phyloP scores from a whole-genome alignment of 306 rosid genomes.

The Cucurbita ficifolia region DNA sequence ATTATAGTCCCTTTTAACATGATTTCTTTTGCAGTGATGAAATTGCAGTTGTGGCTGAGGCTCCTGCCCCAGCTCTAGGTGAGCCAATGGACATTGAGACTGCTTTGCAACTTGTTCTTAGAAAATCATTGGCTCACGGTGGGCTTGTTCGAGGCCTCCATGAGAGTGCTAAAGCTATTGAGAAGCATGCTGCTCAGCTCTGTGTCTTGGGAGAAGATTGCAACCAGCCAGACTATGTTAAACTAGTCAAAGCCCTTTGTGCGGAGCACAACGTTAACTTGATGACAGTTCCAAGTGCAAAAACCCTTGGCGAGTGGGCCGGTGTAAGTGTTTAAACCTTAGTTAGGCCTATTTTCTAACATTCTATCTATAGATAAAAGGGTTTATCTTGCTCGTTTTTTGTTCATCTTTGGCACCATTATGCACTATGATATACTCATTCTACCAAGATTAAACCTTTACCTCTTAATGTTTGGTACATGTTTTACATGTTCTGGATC shows the following conservation, averaged over 20 bases:
- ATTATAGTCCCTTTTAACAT: background rate
- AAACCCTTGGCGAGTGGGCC: slow-evolving; percentile 93
- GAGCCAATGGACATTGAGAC: slow-evolving; percentile 36
- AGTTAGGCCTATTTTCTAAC: background rate
- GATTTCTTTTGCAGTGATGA: slow-evolving; percentile 23
- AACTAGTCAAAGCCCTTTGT: slow-evolving; percentile 73
- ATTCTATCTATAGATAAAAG: background rate
- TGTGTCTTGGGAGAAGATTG: slow-evolving; percentile 84
- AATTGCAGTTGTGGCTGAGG: slow-evolving; percentile 21
- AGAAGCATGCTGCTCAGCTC: slow-evolving; percentile 68
- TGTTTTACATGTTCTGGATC: background rate
- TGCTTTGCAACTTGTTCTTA: slow-evolving; percentile 69
- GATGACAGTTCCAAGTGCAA: slow-evolving; percentile 64
- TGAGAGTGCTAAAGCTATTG: slow-evolving; percentile 68
- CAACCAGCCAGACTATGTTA: slow-evolving; percentile 69
- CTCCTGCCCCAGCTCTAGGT: slow-evolving; percentile 23
- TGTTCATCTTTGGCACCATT: background rate
- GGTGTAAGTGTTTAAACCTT: slow-evolving; percentile 46
- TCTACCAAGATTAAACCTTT: background rate
- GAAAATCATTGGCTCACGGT: slow-evolving; percentile 71
- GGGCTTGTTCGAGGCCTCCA: slow-evolving; percentile 79
- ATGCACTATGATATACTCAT: background rate
- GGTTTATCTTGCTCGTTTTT: background rate
- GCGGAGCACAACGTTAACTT: slow-evolving; percentile 68
- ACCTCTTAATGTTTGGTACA: background rate